Percentiles rank a stretch among this genome's conserved stretches.
Evolutionary conservation across 2,329 filamentous ascomycete species (phyloP).

Genomic region (Claviceps sorghi): DNA sequence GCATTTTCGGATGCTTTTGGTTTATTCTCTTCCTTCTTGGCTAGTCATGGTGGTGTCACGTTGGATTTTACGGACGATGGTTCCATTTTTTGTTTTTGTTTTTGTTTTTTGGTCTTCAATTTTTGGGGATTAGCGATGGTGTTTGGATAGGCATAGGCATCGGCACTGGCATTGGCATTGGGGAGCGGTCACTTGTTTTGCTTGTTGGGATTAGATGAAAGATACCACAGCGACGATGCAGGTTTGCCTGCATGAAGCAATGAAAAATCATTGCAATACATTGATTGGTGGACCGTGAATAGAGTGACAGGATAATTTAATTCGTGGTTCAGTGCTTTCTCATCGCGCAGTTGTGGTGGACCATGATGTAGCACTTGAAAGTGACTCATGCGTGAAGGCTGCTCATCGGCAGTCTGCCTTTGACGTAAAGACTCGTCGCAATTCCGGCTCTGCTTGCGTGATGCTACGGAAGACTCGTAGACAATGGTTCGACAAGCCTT

Average conservation of each 20-base stretch:
- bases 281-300: neutral
- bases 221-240: conserved; percentile 2
- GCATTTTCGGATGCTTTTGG: neutral
- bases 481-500: no score
- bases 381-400: no score
- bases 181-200: neutral
- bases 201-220: neutral
- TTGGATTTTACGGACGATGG: neutral
- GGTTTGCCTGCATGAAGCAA: neutral
- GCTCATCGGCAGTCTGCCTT: no score
- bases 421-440: no score
- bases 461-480: no score
- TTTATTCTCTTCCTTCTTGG: neutral
- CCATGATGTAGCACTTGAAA: no score
- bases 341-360: neutral
- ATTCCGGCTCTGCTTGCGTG: no score
- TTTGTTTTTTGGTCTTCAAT: neutral
- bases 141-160: neutral
- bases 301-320: neutral
- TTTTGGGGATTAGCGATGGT: conserved; percentile 2
- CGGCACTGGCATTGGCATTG: neutral
- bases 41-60: neutral
- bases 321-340: neutral
- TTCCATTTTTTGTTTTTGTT: neutral
- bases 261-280: neutral